These are phyloP conservation scores for Talaromyces borbonicus DNA, from an alignment of 495 filamentous ascomycete species.

Conservation along the genomic window DNA sequence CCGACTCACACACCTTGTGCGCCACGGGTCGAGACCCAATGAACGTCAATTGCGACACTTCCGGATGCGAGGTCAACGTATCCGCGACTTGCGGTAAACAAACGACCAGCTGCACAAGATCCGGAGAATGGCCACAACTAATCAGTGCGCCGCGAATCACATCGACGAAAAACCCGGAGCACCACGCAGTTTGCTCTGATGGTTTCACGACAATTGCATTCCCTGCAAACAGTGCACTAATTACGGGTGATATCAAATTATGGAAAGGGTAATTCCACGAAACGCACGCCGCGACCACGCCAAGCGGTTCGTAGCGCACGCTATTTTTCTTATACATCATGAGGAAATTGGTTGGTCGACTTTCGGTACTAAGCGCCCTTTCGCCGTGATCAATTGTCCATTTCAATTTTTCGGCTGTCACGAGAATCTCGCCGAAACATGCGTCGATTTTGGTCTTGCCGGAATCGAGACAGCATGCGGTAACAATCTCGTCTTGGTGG, in stretches of 20 bases:
- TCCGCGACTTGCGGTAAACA: slow-evolving; percentile 80
- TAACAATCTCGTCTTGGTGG: slow-evolving; percentile 80
- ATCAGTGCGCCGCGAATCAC: slow-evolving; percentile 68
- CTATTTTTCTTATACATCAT: slow-evolving; percentile 95
- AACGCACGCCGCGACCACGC: slow-evolving; percentile 83
- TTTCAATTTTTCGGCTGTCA: slow-evolving; percentile 84
- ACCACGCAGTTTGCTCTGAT: slow-evolving; percentile 92
- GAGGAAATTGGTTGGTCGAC: slow-evolving; percentile 72
- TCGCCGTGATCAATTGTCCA: slow-evolving; percentile 94
- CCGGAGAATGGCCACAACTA: slow-evolving; percentile 73
- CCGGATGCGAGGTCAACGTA: slow-evolving; percentile 77
- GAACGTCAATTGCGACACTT: slow-evolving; percentile 88
- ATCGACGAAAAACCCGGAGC: slow-evolving; percentile 64
- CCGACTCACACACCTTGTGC: slow-evolving; percentile 75
- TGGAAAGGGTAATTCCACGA: slow-evolving; percentile 98
- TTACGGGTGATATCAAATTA: slow-evolving; percentile 85
- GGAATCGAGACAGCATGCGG: slow-evolving; percentile 84
- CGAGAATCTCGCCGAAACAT: slow-evolving; percentile 84
- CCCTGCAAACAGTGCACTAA: slow-evolving; percentile 85
- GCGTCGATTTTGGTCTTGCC: slow-evolving; percentile 95
- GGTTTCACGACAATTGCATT: slow-evolving; percentile 88
- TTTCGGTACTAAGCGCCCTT: slow-evolving; percentile 59
- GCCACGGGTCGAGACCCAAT: slow-evolving; percentile 86
- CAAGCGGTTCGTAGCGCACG: slow-evolving; percentile 84
- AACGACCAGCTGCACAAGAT: slow-evolving; percentile 72